Evolutionary conservation across 257 asterid species (phyloP).

Genomic region (Phtheirospermum japonicum): DNA sequence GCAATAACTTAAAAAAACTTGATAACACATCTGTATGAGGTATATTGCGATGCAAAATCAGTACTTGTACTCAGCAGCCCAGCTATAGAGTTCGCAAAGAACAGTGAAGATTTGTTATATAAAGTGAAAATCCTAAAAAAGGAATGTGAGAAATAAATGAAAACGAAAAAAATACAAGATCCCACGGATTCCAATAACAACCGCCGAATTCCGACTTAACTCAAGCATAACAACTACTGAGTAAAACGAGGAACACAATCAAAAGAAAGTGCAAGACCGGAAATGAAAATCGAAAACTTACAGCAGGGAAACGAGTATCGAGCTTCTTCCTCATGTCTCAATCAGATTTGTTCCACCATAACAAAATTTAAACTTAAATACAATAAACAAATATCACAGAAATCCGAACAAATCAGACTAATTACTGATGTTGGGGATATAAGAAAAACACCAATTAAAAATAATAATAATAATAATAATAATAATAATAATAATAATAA

Average conservation of each 20-base stretch:
- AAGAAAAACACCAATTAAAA: too few species aligned
- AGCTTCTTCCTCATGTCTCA: constrained; percentile 70
- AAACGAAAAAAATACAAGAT: too few species aligned
- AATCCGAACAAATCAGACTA: constrained; percentile 16
- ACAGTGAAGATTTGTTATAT: too few species aligned
- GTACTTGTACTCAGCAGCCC: constrained; percentile 21
- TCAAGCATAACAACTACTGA: constrained; percentile 10
- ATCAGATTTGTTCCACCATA: constrained; percentile 31
- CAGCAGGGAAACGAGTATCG: constrained; percentile 78
- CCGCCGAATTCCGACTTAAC: constrained; percentile 16
- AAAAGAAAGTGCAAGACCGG: neutral
- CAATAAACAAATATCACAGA: neutral
- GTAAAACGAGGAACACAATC: neutral
- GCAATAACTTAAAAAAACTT: constrained; percentile 11
- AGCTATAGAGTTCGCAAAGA: too few species aligned
- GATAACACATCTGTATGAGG: neutral
- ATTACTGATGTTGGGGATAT: constrained; percentile 15
- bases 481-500: too few species aligned
- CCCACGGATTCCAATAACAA: too few species aligned
- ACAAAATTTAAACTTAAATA: constrained; percentile 22
- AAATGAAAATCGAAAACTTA: constrained; percentile 30
- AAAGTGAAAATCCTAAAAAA: neutral
- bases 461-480: too few species aligned
- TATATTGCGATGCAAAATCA: neutral
- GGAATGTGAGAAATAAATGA: too few species aligned